Conservation (phyloP, 2,329 filamentous ascomycete species). For the Aspergillus fumigatus region DNA sequence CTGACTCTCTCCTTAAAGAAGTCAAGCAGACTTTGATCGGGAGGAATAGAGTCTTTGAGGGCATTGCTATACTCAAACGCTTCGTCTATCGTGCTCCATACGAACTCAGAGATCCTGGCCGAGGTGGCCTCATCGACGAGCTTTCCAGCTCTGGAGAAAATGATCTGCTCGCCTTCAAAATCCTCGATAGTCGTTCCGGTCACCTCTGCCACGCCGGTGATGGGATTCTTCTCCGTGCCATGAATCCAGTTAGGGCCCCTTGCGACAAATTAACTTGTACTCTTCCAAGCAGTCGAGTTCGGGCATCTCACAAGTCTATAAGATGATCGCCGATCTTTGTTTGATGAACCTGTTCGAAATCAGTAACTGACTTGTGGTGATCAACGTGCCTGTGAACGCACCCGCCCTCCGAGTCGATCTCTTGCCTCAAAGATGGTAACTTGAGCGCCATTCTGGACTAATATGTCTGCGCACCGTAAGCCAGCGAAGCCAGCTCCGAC, state of each 20-base stretch:
- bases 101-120: conserved; percentile 35
- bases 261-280: conserved; percentile 11
- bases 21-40: conserved; percentile 51
- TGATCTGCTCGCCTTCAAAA: conserved; percentile 48
- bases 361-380: conserved; percentile 2
- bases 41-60: conserved; percentile 47
- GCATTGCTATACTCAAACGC: conserved; percentile 58
- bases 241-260: conserved; percentile 65
- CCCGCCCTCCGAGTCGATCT: conserved; percentile 55
- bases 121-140: conserved; percentile 33
- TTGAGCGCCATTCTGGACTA: conserved; percentile 51
- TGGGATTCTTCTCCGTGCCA: conserved; percentile 56
- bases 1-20: conserved; percentile 51
- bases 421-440: conserved; percentile 60
- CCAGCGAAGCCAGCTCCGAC: conserved; percentile 59
- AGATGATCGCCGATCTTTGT: conserved; percentile 44
- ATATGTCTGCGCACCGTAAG: conserved; percentile 55
- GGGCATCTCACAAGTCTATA: conserved; percentile 52
- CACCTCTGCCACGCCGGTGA: conserved; percentile 51
- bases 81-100: conserved; percentile 57
- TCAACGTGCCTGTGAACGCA: conserved; percentile 25
- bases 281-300: neutral
- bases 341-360: conserved; percentile 45
- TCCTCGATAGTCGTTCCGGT: conserved; percentile 49
- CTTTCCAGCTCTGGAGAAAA: conserved; percentile 47